Evolutionary conservation across 2,329 filamentous ascomycete genomes (phyloP), one percentile per base, ranked within the genome.

Genomic region (Chaetomium strumarium): DNA sequence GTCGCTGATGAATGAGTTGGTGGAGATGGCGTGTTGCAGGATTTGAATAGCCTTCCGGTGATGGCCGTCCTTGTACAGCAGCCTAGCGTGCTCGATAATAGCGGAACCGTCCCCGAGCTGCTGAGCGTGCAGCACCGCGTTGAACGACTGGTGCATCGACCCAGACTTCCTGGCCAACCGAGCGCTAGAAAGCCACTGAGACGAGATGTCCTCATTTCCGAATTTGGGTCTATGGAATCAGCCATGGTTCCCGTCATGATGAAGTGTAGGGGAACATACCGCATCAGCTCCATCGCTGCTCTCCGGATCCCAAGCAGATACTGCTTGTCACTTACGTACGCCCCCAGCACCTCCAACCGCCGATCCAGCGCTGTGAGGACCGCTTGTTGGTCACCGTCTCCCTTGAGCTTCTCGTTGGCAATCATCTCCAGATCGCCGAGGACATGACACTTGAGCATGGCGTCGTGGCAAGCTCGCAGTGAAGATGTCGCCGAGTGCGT

Each of bases 1-100:
- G 36, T 63, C 60, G 12, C 63, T 72, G 42, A 69, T 72, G 65
- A 95, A 90, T n/a, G 85, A 83, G 60, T 90, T 87, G 33, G 81
- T 84, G 43, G 84, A 80, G 58, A 99, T 96, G 19, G 92, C 91
- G 41, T 88, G 84, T 63, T 95, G 85, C 3, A 99, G 76, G 43
- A 86, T 88, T 61, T 95, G 90, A 55, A 99, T 99, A 1, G 93
- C 95, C 69, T 97, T 96, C 55, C 93, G 83, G 66, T 92, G 90
- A 63, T 96, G 87, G 0, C 90, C 89, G 66, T 96, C 90, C 61
- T 88, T 90, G 90, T 93, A 99, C 8, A 97, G 73, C 30, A 99
- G 76, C 55, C 91, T 85, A 2, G 93, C 90, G 67, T 99, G 92
- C 67, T 99, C 95, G 55, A 99, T 93, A 10, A 89, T 92, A 11